A percentile compares a stretch with the other conserved stretches of the same genome.
These are phyloP conservation scores for Mortierella sp. DNA, from an alignment of 371 early-diverging fungal species.

Conservation along the genomic window DNA sequence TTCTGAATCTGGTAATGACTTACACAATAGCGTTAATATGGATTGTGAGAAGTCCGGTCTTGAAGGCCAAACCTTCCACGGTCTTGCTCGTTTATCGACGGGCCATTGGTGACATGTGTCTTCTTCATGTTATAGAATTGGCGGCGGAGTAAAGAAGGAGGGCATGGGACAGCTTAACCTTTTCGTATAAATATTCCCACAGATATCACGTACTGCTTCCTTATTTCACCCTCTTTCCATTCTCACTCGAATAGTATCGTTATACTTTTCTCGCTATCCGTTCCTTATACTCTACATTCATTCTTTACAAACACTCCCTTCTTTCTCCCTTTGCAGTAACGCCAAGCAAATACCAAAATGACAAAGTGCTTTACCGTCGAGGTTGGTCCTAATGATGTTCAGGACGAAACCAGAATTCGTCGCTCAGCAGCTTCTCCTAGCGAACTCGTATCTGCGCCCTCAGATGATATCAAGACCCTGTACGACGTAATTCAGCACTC, in stretches of 20 bases:
- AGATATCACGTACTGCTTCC: background rate
- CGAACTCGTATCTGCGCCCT: slow-evolving; percentile 61
- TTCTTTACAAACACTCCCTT: no score
- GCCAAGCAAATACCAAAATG: slow-evolving; percentile 6
- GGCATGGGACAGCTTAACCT: background rate
- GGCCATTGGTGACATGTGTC: background rate
- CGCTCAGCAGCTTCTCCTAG: slow-evolving; percentile 64
- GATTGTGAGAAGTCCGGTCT: background rate
- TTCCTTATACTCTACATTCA: no score
- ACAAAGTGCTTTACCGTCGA: slow-evolving; percentile 48
- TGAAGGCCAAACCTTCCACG: background rate
- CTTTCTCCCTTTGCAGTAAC: background rate
- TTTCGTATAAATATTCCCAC: no score
- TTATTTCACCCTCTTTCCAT: background rate
- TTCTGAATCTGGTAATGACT: background rate
- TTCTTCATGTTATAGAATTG: background rate
- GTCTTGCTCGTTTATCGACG: background rate
- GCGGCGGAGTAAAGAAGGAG: background rate
- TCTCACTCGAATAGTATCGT: background rate
- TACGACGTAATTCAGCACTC: slow-evolving; percentile 74
- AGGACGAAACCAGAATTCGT: slow-evolving; percentile 63
- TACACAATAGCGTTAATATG: background rate
- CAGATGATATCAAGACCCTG: slow-evolving; percentile 69
- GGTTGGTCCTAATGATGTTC: slow-evolving; percentile 60
- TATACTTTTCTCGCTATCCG: no score